Evolutionary conservation across 2,329 filamentous ascomycete genomes (phyloP), one percentile per base, ranked within the genome.

Genomic region (Claviceps quebecensis): DNA sequence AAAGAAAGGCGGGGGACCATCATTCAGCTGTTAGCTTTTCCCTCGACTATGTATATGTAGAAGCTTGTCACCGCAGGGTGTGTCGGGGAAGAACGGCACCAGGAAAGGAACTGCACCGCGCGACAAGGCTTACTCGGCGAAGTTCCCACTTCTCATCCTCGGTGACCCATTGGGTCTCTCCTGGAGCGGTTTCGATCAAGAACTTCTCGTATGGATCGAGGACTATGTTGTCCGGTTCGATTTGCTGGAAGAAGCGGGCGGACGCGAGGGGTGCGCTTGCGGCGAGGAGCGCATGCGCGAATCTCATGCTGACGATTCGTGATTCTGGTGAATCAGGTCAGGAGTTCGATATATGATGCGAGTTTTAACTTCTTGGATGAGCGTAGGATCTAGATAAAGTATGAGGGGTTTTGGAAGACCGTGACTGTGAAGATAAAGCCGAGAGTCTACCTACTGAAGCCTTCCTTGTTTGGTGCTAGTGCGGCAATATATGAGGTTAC

Each of bases 141-240:
- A 97, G 72, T 67, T 84, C 82, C 89, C 91, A 96, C 70, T 97
- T 98, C 71, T 96, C 83, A 38, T 95, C 87, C 61, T 97, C 91
- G 0, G 87, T 94, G 36, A 96, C 84, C 86, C 87, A 93, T 74
- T 77, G 73, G 23, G 83, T 90, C 64, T 91, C 77, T 52, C 86
- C 88, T 3, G 88, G 88, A n/a, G 80, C 77, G 26, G 93, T 75
- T 72, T 97, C 90, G 56, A 98, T 82, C 46, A 95, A 75, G 66
- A 78, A 93, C 59, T 58, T 57, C 65, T 61, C 37, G 61, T 58
- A 57, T 43, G 73, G 66, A 39, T 70, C 66, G 52, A 80, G 69
- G 53, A 75, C 67, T 55, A 79, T 68, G 56, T 72, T 71, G 59
- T 78, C 68, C 53, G 57, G 62, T 59, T 82, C 77, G 56, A 66